These are phyloP conservation scores for Calonectria hongkongensis DNA, from an alignment of 2,329 filamentous ascomycete species.

Conservation along the genomic window DNA sequence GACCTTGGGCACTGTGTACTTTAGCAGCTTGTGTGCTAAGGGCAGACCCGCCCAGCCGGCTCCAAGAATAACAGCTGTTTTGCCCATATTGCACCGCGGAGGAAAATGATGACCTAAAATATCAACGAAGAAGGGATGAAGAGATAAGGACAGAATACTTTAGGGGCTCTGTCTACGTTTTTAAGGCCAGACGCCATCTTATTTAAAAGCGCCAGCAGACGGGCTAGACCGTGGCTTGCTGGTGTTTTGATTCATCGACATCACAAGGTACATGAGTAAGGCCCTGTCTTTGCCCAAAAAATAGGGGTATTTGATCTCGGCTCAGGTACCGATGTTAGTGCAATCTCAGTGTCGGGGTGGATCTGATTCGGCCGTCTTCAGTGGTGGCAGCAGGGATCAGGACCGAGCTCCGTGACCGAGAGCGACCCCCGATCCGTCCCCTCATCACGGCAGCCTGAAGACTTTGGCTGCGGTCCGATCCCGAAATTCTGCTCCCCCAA, in stretches of 20 bases:
- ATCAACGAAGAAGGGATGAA: background rate
- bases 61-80: constrained; percentile 72
- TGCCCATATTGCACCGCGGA: constrained; percentile 60
- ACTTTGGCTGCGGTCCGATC: constrained; percentile 9
- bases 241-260: constrained; percentile 22
- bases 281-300: too few relatives aligned
- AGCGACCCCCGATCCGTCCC: constrained; percentile 43
- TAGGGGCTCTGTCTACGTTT: background rate
- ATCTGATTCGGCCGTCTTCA: constrained; percentile 28
- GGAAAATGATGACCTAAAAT: background rate
- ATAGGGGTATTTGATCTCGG: background rate
- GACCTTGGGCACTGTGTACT: constrained; percentile 65
- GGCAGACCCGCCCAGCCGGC: constrained; percentile 71
- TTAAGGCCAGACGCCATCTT: background rate
- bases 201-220: background rate
- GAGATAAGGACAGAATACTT: background rate
- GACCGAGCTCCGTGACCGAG: constrained; percentile 58
- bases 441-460: constrained; percentile 2
- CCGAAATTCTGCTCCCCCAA: constrained; percentile 11
- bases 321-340: constrained; percentile 41
- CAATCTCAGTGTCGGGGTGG: constrained; percentile 3
- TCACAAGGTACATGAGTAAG: background rate
- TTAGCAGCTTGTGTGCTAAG: constrained; percentile 70
- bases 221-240: background rate
- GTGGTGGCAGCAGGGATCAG: constrained; percentile 39